Conservation (phyloP, 2,329 filamentous ascomycete species). For the Cladorrhinum sp. region DNA sequence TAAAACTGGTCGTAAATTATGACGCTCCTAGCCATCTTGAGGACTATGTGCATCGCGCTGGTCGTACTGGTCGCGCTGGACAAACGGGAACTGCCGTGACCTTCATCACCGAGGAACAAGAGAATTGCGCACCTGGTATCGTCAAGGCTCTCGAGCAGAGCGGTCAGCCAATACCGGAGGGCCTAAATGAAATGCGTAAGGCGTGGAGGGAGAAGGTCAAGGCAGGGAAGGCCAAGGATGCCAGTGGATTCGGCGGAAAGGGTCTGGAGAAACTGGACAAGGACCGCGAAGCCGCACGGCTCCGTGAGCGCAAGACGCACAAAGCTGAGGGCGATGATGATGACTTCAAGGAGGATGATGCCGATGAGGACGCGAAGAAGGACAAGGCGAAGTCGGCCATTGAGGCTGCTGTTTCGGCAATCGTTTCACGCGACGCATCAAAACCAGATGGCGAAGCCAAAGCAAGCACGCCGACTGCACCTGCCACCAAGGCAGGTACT, state of each 20-base stretch:
- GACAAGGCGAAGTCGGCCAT: slow-evolving; percentile 66
- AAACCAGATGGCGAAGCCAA: slow-evolving; percentile 43
- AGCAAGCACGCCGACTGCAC: slow-evolving; percentile 26
- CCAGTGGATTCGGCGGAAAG: slow-evolving; percentile 90
- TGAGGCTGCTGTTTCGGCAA: slow-evolving; percentile 58
- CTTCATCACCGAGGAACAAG: slow-evolving; percentile 87
- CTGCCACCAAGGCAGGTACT: slow-evolving; percentile 36
- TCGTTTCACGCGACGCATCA: slow-evolving; percentile 51
- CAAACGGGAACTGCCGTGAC: slow-evolving; percentile 95
- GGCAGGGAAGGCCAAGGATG: slow-evolving; percentile 83
- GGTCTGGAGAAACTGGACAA: slow-evolving; percentile 89
- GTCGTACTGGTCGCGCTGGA: slow-evolving; percentile 89
- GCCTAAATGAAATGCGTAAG: slow-evolving; percentile 62
- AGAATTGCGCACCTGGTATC: slow-evolving; percentile 84
- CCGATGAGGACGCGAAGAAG: slow-evolving; percentile 64
- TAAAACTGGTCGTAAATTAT: slow-evolving; percentile 95
- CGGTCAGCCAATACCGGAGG: slow-evolving; percentile 75
- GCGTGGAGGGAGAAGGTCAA: slow-evolving; percentile 88
- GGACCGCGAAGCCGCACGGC: slow-evolving; percentile 81
- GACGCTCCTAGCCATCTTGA: slow-evolving; percentile 92
- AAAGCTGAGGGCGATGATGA: slow-evolving; percentile 84
- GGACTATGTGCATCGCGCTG: slow-evolving; percentile 93
- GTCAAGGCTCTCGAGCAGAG: slow-evolving; percentile 91
- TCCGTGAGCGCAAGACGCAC: slow-evolving; percentile 83
- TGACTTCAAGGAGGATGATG: slow-evolving; percentile 71